These are phyloP conservation scores for Moricandia arvensis DNA, from an alignment of 345 rosid species.

Conservation along the genomic window DNA sequence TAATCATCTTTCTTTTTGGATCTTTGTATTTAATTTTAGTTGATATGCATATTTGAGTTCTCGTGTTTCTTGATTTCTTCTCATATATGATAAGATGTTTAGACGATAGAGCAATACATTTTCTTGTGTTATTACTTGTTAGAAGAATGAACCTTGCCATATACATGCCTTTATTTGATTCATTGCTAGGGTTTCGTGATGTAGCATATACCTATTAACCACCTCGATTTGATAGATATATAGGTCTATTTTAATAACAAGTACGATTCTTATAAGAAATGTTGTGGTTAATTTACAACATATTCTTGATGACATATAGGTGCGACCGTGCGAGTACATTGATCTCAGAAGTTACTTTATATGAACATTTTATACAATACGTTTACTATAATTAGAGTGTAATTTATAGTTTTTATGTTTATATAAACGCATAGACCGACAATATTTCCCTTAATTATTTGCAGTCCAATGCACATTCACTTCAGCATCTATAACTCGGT, in stretches of 20 bases:
- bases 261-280: neutral
- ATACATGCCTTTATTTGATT: constrained; percentile 24
- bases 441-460: neutral
- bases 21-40: constrained; percentile 27
- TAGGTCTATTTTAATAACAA: neutral
- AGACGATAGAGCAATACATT: constrained; percentile 24
- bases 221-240: constrained; percentile 8
- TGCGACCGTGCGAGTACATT: neutral
- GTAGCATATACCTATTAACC: neutral
- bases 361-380: neutral
- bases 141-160: constrained; percentile 9
- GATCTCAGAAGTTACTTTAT: neutral
- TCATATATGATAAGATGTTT: constrained; percentile 2
- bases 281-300: constrained; percentile 18
- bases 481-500: neutral
- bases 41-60: constrained; percentile 22
- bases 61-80: neutral
- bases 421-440: neutral
- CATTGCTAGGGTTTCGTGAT: constrained; percentile 29
- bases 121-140: constrained; percentile 5
- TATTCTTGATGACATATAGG: constrained; percentile 20
- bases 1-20: constrained; percentile 19
- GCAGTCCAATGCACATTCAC: neutral
- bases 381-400: neutral
- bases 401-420: constrained; percentile 1